Conservation (phyloP, 2,329 filamentous ascomycete genomes). For the Cordyceps fumosorosea region DNA sequence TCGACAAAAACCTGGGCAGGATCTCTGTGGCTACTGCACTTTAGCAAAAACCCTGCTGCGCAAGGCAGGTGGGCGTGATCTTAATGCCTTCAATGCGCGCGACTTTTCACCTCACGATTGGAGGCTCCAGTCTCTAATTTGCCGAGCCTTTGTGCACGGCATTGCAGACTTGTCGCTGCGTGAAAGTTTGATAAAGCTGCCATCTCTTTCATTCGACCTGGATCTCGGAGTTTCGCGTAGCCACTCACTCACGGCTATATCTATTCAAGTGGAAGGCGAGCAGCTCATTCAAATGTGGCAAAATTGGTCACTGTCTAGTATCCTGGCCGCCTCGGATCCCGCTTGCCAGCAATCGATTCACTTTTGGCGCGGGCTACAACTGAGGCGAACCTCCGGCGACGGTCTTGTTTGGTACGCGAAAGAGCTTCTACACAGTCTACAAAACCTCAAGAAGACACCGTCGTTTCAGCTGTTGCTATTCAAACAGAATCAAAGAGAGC, state of each 20-base stretch:
- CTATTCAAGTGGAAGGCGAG: conserved; percentile 51
- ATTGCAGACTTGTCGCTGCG: conserved; percentile 42
- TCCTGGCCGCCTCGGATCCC: conserved; percentile 15
- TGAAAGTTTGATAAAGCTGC: conserved; percentile 36
- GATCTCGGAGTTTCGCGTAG: conserved; percentile 22
- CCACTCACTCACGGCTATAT: conserved; percentile 48
- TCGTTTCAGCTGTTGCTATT: conserved; percentile 48
- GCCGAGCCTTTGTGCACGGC: conserved; percentile 47
- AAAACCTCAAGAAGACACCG: conserved; percentile 44
- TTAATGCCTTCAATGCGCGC: conserved; percentile 39
- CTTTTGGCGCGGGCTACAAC: conserved; percentile 41
- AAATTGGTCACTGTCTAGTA: conserved; percentile 15
- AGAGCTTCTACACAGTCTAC: conserved; percentile 42
- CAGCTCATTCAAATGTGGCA: conserved; percentile 42
- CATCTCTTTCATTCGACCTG: conserved; percentile 38
- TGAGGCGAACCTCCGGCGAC: conserved; percentile 31
- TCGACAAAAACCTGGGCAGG: conserved; percentile 36
- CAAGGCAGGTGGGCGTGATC: conserved; percentile 42
- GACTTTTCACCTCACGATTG: conserved; percentile 40
- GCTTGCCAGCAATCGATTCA: conserved; percentile 31
- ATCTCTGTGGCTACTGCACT: conserved; percentile 40
- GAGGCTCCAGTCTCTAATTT: conserved; percentile 44
- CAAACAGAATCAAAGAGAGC: conserved; percentile 48
- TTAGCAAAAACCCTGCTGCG: conserved; percentile 44
- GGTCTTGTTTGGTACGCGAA: conserved; percentile 47